Percentiles rank a stretch among this genome's conserved stretches.
These are phyloP conservation scores for Cyclotella kingstonii DNA, from an alignment of 108 stramenopile species.

Conservation along the genomic window DNA sequence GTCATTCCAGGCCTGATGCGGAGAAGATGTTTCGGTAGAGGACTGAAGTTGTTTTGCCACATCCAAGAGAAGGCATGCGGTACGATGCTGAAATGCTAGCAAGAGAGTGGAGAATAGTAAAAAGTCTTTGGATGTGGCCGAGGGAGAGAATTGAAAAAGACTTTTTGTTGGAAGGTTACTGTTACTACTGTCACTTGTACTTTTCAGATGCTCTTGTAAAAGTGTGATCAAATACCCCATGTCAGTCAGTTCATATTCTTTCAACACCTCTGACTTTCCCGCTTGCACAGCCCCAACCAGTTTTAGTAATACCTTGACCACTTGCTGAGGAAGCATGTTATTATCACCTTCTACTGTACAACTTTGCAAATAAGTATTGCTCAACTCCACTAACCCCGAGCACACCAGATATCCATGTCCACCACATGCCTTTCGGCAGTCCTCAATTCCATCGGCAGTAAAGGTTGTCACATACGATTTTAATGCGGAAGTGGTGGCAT, in stretches of 20 bases:
- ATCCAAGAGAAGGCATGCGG: slow-evolving; percentile 65
- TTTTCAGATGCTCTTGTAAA: slow-evolving; percentile 18
- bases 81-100: slow-evolving; percentile 67
- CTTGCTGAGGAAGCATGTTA: slow-evolving; percentile 91
- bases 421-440: slow-evolving; percentile 93
- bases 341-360: slow-evolving; percentile 95
- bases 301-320: slow-evolving; percentile 82
- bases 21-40: slow-evolving; percentile 39
- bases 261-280: slow-evolving; percentile 18
- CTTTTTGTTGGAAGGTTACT: slow-evolving; percentile 36
- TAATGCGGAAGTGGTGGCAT: slow-evolving; percentile 88
- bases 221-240: slow-evolving; percentile 45
- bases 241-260: slow-evolving; percentile 39
- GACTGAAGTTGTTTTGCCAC: slow-evolving; percentile 64
- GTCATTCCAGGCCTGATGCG: slow-evolving; percentile 82
- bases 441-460: slow-evolving; percentile 93
- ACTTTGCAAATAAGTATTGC: slow-evolving; percentile 88
- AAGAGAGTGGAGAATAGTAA: slow-evolving; percentile 46
- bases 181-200: neutral
- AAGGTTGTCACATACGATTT: slow-evolving; percentile 91
- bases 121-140: slow-evolving; percentile 28
- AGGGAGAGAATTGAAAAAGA: slow-evolving; percentile 28
- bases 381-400: slow-evolving; percentile 90
- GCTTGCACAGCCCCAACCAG: slow-evolving; percentile 61
- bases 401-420: slow-evolving; percentile 91